Base-by-base conservation (phyloP, 805 yeast species). In the Sugiyamaella marilandica region DNA sequence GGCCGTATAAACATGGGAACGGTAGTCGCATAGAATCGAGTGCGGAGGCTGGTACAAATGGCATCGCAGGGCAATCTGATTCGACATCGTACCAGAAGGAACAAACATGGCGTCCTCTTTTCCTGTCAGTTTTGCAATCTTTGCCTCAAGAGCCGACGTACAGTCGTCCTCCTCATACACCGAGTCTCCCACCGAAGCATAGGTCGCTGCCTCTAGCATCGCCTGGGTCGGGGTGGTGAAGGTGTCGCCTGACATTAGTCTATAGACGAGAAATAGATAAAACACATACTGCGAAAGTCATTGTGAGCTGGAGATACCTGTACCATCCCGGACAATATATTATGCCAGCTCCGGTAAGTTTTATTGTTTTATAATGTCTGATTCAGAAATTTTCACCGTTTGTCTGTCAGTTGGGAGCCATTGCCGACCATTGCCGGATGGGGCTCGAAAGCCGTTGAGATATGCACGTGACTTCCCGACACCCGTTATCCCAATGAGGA, bases 41-140 rank as follows among this genome's bases (percentile, higher is more conserved):
- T 84, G 83, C 1, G 96, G 95, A 14, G 97, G 97, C 64, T 86
- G 92, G 56, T 67, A 69, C 46, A 92, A 71, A 59, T 85, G 87
- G 3, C 89, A 74, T 63, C 97, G 76, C 44, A 91, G 66, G 13
- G 85, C 97, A 55, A 91, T 76, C 70, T 91, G 98, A 70, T 91
- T 91, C 10, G 96, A 84, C 69, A 91, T 70, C 5, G 97, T 92
- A 45, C 98, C 97, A 19, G 95, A 85, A 18, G 83, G 88, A 70
- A 95, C 88, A 69, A 76, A 91, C 49, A 89, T 67, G 10, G 87
- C 97, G 1, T 88, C 85, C 59, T 83, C 87, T 61, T 84, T 87
- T 14, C 95, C 96, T 5, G 95, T 76, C 52, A 90, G 60, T 21
- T 73, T 70, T 5, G 87, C 85, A 51, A 91, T 81, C 51, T 77